phyloP scores from a whole-genome alignment of 2,329 filamentous ascomycete species.

The Aspergillus niger region DNA sequence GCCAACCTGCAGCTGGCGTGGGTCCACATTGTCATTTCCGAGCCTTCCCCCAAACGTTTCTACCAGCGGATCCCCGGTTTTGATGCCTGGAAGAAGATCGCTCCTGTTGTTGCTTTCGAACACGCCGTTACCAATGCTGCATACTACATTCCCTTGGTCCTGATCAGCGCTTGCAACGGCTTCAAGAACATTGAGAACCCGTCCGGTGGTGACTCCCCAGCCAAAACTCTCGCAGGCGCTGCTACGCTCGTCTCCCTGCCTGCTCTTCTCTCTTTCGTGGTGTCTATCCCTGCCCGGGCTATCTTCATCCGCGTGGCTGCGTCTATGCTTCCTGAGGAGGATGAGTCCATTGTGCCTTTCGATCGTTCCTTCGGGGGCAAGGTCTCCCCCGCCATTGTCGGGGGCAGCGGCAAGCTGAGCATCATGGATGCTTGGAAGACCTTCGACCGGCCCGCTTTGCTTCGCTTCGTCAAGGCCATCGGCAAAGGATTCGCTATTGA shows the following conservation, averaged over 20 bases:
- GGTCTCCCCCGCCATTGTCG: slow-evolving; percentile 72
- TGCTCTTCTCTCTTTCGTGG: slow-evolving; percentile 56
- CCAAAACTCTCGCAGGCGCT: slow-evolving; percentile 14
- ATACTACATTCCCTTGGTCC: slow-evolving; percentile 37
- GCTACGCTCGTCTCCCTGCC: slow-evolving; percentile 44
- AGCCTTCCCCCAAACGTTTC: slow-evolving; percentile 64
- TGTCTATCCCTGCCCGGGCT: slow-evolving; percentile 75
- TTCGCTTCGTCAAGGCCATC: slow-evolving; percentile 73
- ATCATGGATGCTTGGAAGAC: slow-evolving; percentile 77
- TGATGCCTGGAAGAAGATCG: slow-evolving; percentile 68
- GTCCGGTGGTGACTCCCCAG: background rate
- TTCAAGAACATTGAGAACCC: slow-evolving; percentile 31
- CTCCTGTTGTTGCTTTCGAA: slow-evolving; percentile 67
- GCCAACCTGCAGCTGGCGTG: slow-evolving; percentile 73
- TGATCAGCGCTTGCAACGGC: slow-evolving; percentile 46
- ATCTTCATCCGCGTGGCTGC: slow-evolving; percentile 82
- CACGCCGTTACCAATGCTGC: slow-evolving; percentile 57
- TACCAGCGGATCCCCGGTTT: slow-evolving; percentile 70
- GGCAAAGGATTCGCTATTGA: slow-evolving; percentile 67
- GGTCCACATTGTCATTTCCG: slow-evolving; percentile 83
- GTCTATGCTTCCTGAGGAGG: slow-evolving; percentile 76
- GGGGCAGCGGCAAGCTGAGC: slow-evolving; percentile 69
- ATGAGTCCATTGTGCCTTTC: slow-evolving; percentile 85
- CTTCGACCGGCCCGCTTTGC: slow-evolving; percentile 71
- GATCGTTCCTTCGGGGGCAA: slow-evolving; percentile 82